Base-by-base conservation (phyloP, 495 filamentous ascomycete species). In the Penicillium chermesinum region DNA sequence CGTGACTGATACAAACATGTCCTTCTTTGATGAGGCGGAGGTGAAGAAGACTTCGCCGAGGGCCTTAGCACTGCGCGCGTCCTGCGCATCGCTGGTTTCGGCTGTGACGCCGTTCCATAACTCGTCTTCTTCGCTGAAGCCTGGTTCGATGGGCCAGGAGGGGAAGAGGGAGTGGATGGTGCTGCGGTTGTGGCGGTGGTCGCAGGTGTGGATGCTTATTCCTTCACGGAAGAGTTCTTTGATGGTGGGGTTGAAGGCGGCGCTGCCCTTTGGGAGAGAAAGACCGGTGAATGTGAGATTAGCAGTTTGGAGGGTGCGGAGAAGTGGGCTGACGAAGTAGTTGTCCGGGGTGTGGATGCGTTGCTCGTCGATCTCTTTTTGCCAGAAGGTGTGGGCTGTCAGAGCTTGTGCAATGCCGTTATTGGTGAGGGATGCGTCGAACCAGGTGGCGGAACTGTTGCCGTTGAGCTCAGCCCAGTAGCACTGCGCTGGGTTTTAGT, bases 151-250 rank as follows among this genome's bases (percentile, higher is more conserved):
- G 1, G 19, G 57, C 64, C 77, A 89, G 6, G 30, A 38, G 0
- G 86, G 85, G 54, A 81, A 88, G 14, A 65, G 63, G 10, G 58
- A 37, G 4, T 65, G 57, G 53, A 95, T 89, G 46, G 73, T 77
- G 2, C 69, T 66, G 41, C 75, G 77, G 19, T 52, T 73, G 42
- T 74, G 73, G 1, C 89, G 76, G 12, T 82, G 78, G 61, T 95
- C 88, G 62, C 88, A 95, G 7, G 88, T 91, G 59, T 93, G 88
- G 38, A 83, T 72, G 37, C 80, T 80, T 46, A 90, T 79, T 1
- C 75, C 71, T 55, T 95, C 89, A 37, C 89, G 78, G 48, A 91
- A 67, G 16, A 79, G 62, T 57, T 91, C 86, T 58, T 85, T 87
- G 56, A 93, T 70, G 2, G 71, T 67, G 0, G 86, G 85, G 0